Evolutionary conservation across 441 rosid species (phyloP).

Genomic region (Melastoma candidum): DNA sequence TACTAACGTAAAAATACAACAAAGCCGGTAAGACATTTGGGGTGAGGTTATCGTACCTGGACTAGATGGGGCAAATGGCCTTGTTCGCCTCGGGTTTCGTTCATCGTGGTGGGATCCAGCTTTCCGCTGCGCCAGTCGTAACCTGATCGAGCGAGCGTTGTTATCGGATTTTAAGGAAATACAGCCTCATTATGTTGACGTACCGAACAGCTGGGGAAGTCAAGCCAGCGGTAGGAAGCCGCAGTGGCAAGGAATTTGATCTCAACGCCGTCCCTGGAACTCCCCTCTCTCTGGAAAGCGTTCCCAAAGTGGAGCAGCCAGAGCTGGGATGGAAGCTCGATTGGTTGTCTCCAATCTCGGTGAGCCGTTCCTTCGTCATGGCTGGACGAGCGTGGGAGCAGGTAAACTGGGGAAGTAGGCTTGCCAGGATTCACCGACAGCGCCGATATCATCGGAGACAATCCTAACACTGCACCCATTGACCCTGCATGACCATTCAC

Average conservation of each 20-base stretch:
- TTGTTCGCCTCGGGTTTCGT: conserved; percentile 25
- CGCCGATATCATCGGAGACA: conserved; percentile 82
- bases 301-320: conserved; percentile 80
- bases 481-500: conserved; percentile 42
- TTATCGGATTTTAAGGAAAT: too few relatives aligned
- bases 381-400: conserved; percentile 55
- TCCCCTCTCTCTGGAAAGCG: conserved; percentile 39
- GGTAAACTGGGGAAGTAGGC: conserved; percentile 57
- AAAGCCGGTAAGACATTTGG: background rate
- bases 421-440: conserved; percentile 68
- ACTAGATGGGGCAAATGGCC: conserved; percentile 56
- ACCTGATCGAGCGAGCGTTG: conserved; percentile 25
- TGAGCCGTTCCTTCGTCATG: conserved; percentile 3
- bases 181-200: conserved; percentile 1
- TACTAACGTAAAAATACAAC: background rate
- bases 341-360: conserved; percentile 67
- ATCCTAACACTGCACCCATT: conserved; percentile 56
- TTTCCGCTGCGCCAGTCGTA: conserved; percentile 68
- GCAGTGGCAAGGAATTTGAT: conserved; percentile 49
- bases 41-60: conserved; percentile 24
- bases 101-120: conserved; percentile 86
- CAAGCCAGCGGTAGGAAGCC: conserved; percentile 83
- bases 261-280: conserved; percentile 32
- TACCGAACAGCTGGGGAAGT: conserved; percentile 71
- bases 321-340: conserved; percentile 57